These are phyloP conservation scores for Jaminaea rosea DNA, from an alignment of 1,284 basidiomycete species.

Conservation along the genomic window DNA sequence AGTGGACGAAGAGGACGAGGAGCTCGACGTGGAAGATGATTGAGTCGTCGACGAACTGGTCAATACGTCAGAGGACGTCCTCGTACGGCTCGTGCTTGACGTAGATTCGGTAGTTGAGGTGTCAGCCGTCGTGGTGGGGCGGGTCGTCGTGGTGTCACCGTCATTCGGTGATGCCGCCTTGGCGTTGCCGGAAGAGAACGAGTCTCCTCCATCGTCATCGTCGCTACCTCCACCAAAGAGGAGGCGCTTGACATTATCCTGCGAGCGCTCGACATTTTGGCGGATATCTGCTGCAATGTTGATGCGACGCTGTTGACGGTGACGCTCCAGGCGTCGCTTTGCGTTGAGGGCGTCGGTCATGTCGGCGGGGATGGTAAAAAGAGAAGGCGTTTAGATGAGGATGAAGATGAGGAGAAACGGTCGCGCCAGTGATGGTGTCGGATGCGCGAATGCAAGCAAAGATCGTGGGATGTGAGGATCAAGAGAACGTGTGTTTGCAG, in stretches of 20 bases:
- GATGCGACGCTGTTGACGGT: conserved; percentile 16
- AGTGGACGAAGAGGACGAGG: conserved; percentile 7
- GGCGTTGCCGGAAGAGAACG: no score
- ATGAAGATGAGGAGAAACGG: no score
- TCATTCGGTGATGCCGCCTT: no score
- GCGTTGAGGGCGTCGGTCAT: neutral
- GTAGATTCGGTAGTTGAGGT: conserved; percentile 9
- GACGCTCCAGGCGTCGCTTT: conserved; percentile 19
- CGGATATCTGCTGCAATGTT: neutral
- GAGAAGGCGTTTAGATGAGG: no score
- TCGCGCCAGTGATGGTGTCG: no score
- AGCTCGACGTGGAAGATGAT: conserved; percentile 10
- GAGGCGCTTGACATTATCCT: neutral
- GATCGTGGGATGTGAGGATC: no score
- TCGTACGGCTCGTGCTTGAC: conserved; percentile 9
- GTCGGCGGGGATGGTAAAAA: no score
- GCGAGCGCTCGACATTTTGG: neutral
- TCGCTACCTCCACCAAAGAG: neutral
- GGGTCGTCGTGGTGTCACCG: conserved; percentile 9
- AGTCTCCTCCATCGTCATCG: conserved; percentile 12
- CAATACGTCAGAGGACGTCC: conserved; percentile 17
- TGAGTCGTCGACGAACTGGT: conserved; percentile 9
- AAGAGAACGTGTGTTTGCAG: no score
- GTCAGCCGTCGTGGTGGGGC: neutral
- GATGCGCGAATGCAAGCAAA: no score